Base-by-base conservation (phyloP, 495 filamentous ascomycete species). In the Parachaetomium inaequale region DNA sequence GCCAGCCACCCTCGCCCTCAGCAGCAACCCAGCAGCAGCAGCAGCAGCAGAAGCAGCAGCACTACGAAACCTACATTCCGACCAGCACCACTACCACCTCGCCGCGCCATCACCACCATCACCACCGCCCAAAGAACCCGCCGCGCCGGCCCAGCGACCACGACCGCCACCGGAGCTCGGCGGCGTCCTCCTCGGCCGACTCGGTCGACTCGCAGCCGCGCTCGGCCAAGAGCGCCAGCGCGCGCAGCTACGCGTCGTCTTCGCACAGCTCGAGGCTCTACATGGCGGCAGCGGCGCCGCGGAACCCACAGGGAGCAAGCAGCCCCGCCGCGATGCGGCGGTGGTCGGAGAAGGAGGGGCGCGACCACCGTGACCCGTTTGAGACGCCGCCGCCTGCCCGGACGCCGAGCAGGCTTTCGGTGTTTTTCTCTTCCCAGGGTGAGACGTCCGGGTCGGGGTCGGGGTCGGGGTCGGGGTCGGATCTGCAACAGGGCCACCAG, bases 171-270 rank as follows among this genome's bases (percentile, higher is more conserved):
- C 71, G 61, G 7, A 72, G 66, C 52, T 74, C 75, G 19, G 31
- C 74, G 19, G 31, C 54, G 7, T 72, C 72, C 15, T 76, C 75
- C 2, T 74, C 71, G 3, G 72, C 66, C 2, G 69, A 76, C 25
- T 78, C 74, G 21, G 64, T 71, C 58, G 70, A 65, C 31, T 75
- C 68, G 1, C 66, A 73, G n/a, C 69, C 71, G 6, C 63, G 55
- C 1, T 72, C 66, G 0, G 21, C 32, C 6, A 49, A 63, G 50
- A 70, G 61, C 56, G 62, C 46, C 7, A 69, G 71, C 54, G 63
- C 56, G 12, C 59, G 59, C 45, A 68, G 64, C 53, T 63, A 68
- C 59, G 51, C 64, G 10, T 73, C 72, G 10, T 51, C 58, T 2
- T 66, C 64, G 8, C 61, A 62, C 47, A 73, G 68, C 57, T 66